Base-by-base conservation (phyloP, 179 eudicot genomes). In the Sideroxylon spinosum region DNA sequence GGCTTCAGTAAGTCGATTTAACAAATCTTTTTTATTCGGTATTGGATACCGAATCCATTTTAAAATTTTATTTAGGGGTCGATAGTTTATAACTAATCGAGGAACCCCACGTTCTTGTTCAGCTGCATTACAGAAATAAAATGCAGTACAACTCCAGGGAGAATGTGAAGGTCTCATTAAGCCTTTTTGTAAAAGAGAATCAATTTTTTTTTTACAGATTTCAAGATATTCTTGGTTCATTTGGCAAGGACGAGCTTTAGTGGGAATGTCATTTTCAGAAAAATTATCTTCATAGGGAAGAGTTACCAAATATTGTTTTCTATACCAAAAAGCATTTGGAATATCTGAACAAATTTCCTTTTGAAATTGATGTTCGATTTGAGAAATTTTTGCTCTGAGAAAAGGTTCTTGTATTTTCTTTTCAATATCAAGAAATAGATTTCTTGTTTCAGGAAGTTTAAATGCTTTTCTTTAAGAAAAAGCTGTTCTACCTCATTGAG, bases 351-450 rank as follows among this genome's bases (percentile, higher is more conserved):
- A 32, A 32, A 32, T 32, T 32, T 32, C 37, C 37, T 32, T 32
- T 32, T 32, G 37, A 32, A 32, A 32, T 32, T 32, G 1, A 1
- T 32, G 1, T 32, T 3, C 37, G 3, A 32, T 1, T 32, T 11
- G 94, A 93, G 69, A 32, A 32, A 3, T 3, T 1, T 32, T 32
- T 32, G 2, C 3, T 32, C 2, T 32, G 3, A 1, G 3, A 32
- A 32, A 32, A 3, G 3, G 1, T 32, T 3, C 3, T 32, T 1
- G 1, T 1, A 32, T 1, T 32, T n/a, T 1, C 3, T 32, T 32
- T 32, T 32, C 37, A 32, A 32, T 32, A 32, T 32, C 37, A 32
- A 32, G 37, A 32, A 1, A 1, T 32, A 1, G 3, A 32, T 32
- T 32, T 32, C 37, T 32, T 32, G 3, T 32, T 32, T 32, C 3